Conservation (phyloP, 2,329 filamentous ascomycete genomes). For the Cadophora sp. region DNA sequence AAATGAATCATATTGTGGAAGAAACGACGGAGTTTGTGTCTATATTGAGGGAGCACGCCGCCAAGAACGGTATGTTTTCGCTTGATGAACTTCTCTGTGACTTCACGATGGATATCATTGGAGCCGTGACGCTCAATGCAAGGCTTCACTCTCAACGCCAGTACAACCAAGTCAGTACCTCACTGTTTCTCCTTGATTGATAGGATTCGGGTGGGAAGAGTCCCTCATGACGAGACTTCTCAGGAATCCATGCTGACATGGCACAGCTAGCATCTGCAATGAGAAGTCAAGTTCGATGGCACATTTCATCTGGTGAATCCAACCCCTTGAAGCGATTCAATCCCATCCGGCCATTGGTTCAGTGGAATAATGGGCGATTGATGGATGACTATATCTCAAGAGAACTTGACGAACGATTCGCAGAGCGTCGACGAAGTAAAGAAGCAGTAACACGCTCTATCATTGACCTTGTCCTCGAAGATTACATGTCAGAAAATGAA, state of each 20-base stretch:
- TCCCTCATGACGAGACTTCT: too few relatives aligned
- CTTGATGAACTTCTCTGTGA: conserved; percentile 32
- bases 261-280: conserved; percentile 30
- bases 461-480: conserved; percentile 35
- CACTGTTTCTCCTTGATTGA: too few relatives aligned
- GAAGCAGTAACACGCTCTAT: conserved; percentile 28
- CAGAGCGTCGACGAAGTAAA: conserved; percentile 21
- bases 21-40: conserved; percentile 31
- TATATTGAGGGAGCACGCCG: conserved; percentile 32
- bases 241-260: too few relatives aligned
- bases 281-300: conserved; percentile 34
- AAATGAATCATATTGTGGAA: conserved; percentile 34
- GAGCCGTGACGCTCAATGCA: conserved; percentile 29
- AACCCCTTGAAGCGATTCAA: conserved; percentile 33
- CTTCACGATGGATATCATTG: conserved; percentile 39
- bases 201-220: too few relatives aligned
- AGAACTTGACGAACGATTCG: conserved; percentile 35
- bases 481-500: conserved; percentile 31
- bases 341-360: conserved; percentile 31
- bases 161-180: conserved; percentile 19
- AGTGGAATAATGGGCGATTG: conserved; percentile 34
- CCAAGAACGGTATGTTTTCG: conserved; percentile 32
- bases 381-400: conserved; percentile 38
- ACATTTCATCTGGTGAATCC: conserved; percentile 28
- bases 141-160: conserved; percentile 32